These are phyloP conservation scores for Fonsecaea nubica DNA, from an alignment of 2,329 filamentous ascomycete species.

Conservation along the genomic window DNA sequence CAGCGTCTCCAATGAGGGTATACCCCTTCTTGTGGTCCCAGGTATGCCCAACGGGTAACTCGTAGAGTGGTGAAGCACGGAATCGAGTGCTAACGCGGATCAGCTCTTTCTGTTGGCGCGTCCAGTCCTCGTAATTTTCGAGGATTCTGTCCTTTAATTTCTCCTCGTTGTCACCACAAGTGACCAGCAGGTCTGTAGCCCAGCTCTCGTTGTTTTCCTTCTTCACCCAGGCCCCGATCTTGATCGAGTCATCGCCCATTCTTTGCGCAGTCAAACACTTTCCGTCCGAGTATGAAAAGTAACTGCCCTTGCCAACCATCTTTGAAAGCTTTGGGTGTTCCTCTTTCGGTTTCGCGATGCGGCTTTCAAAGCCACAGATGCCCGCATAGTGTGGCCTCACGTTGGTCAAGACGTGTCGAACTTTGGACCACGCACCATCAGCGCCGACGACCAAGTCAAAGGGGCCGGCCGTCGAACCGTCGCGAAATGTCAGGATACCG, in stretches of 20 bases:
- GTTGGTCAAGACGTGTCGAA: slow-evolving; percentile 47
- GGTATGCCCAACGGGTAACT: slow-evolving; percentile 37
- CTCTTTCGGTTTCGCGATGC: slow-evolving; percentile 38
- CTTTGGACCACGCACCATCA: slow-evolving; percentile 53
- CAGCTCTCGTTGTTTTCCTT: slow-evolving; percentile 39
- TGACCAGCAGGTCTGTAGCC: slow-evolving; percentile 25
- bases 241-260: slow-evolving; percentile 40
- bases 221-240: slow-evolving; percentile 41
- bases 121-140: slow-evolving; percentile 38
- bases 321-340: slow-evolving; percentile 42
- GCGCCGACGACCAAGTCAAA: slow-evolving; percentile 55
- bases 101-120: slow-evolving; percentile 36
- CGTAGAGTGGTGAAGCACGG: slow-evolving; percentile 37
- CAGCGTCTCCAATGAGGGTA: slow-evolving; percentile 44
- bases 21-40: slow-evolving; percentile 42
- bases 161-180: slow-evolving; percentile 25
- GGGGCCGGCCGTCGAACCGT: slow-evolving; percentile 40
- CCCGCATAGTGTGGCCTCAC: slow-evolving; percentile 47
- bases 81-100: slow-evolving; percentile 36
- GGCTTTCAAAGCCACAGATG: slow-evolving; percentile 43
- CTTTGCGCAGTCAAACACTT: slow-evolving; percentile 37
- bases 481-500: slow-evolving; percentile 43
- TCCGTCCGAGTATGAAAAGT: slow-evolving; percentile 39
- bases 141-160: slow-evolving; percentile 36
- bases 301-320: slow-evolving; percentile 38